phyloP scores from a whole-genome alignment of 306 rosid species.

The Vicia sativa region DNA sequence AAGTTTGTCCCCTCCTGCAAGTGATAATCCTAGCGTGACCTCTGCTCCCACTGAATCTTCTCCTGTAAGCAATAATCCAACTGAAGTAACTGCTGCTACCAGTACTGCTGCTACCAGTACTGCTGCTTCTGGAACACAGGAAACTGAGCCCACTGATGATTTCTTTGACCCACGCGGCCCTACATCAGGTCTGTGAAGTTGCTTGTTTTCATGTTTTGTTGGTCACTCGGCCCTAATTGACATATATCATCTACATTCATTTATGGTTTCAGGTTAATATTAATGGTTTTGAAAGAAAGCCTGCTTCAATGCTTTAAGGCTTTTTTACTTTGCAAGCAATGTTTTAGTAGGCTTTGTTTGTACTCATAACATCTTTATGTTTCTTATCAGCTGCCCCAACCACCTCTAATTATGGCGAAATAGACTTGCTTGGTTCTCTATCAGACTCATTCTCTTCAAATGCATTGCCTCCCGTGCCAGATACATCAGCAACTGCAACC shows the following conservation, averaged over 20 bases:
- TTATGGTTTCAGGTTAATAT: slow-evolving; percentile 15
- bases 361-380: slow-evolving; percentile 36
- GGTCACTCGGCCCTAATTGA: no score
- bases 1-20: slow-evolving; percentile 54
- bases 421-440: slow-evolving; percentile 80
- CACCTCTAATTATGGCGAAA: slow-evolving; percentile 60
- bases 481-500: slow-evolving; percentile 48
- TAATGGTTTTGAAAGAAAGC: slow-evolving; percentile 25
- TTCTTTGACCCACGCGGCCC: slow-evolving; percentile 94
- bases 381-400: slow-evolving; percentile 60
- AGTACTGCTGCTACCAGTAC: slow-evolving; percentile 45
- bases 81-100: slow-evolving; percentile 47
- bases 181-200: slow-evolving; percentile 53
- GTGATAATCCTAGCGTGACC: slow-evolving; percentile 53
- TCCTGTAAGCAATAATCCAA: slow-evolving; percentile 54
- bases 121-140: slow-evolving; percentile 54
- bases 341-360: slow-evolving; percentile 11
- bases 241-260: no score
- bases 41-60: slow-evolving; percentile 61
- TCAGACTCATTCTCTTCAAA: slow-evolving; percentile 74
- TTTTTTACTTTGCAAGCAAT: slow-evolving; percentile 9
- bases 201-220: slow-evolving; percentile 30
- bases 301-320: background rate
- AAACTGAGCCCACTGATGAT: slow-evolving; percentile 64
- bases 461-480: slow-evolving; percentile 72